Evolutionary conservation across 495 filamentous ascomycete genomes (phyloP).

Genomic region (Daldinia decipiens): DNA sequence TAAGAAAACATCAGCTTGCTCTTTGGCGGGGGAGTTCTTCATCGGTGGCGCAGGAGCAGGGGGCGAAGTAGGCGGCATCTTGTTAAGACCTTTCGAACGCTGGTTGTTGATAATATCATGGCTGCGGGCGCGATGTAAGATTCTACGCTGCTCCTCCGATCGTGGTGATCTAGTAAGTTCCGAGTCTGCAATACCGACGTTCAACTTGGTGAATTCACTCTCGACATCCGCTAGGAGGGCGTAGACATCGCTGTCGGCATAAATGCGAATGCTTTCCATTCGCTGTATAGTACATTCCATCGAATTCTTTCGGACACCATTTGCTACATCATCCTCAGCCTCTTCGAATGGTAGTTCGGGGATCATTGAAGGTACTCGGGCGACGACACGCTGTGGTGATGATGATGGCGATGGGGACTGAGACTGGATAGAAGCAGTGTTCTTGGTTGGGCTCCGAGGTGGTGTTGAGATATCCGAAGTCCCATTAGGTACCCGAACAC

Average conservation of each 20-base stretch:
- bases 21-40: conserved; percentile 40
- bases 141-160: conserved; percentile 44
- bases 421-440: conserved; percentile 43
- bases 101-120: conserved; percentile 51
- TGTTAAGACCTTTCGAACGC: conserved; percentile 37
- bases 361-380: conserved; percentile 61
- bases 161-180: conserved; percentile 14
- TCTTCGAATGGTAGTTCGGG: conserved; percentile 57
- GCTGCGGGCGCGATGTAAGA: conserved; percentile 53
- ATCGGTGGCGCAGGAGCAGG: conserved; percentile 44
- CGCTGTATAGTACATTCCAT: conserved; percentile 47
- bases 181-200: conserved; percentile 41
- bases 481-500: conserved; percentile 50
- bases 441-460: conserved; percentile 59
- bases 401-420: conserved; percentile 56
- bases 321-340: conserved; percentile 41
- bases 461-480: conserved; percentile 59
- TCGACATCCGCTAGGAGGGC: conserved; percentile 70
- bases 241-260: conserved; percentile 71
- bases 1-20: conserved; percentile 51
- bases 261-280: conserved; percentile 73
- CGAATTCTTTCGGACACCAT: conserved; percentile 38
- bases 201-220: conserved; percentile 66
- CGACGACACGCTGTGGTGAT: conserved; percentile 55
- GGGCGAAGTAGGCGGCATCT: conserved; percentile 40